Base-by-base conservation (phyloP, 148 eudicot genomes). In the Camellia granthamiana region DNA sequence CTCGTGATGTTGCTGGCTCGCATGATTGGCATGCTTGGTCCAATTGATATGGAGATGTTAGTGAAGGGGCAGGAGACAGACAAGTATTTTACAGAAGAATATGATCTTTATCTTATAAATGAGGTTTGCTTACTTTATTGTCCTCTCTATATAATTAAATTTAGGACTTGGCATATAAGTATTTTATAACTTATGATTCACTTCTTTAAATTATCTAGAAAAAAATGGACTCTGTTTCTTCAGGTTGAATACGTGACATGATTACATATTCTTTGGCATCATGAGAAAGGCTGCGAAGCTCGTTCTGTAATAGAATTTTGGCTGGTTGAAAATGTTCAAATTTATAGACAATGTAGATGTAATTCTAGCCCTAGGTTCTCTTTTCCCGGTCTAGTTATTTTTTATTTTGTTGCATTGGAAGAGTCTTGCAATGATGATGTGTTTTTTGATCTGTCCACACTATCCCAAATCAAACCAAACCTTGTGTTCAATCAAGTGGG, bases 21-120 rank as follows among this genome's bases (percentile, higher is more conserved):
- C 72, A 87, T 91, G 85, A 91, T 96, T 74, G 93, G 90, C 65
- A 81, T 92, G 72, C 84, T 96, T 79, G 99, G 99, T 81, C 97
- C 98, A 65, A 89, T 96, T 83, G 98, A 94, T 81, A 81, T 77
- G 80, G 95, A 92, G 58, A 91, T 96, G 98, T 86, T 93, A 61
- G 82, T 76, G 78, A 86, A 84, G 76, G 99, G 99, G 73, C 90
- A 89, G 43, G 99, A 93, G 82, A 90, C 98, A n/a, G 78, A 86
- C 83, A 96, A 96, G 79, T 94, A 96, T 81, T 96, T 96, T 81
- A 92, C 99, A 0, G 75, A 90, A 78, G 98, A 93, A 77, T 86
- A 82, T 69, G 97, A 93, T 78, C 92, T 96, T 12, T 96, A 82
- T 83, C 83, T 86, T 51, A 86, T 86, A 61, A 86, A 91, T 49